These are phyloP conservation scores for Aquilaria sinensis DNA, from an alignment of 345 rosid genomes.

Conservation along the genomic window DNA sequence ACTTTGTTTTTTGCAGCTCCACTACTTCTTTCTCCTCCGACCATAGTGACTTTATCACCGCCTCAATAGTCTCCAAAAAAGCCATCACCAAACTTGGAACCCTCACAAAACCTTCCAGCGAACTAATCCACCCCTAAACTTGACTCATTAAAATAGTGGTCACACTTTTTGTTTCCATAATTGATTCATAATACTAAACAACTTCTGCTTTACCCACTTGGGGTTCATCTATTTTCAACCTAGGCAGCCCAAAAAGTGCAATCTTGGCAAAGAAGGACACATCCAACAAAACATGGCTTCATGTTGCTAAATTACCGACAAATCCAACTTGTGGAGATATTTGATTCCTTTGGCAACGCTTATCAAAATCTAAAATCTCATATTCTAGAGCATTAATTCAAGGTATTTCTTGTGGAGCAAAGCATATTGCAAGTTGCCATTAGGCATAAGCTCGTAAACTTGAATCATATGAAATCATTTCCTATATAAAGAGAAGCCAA, in stretches of 20 bases:
- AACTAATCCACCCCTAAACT: conserved; percentile 49
- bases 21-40: conserved; percentile 18
- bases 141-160: conserved; percentile 58
- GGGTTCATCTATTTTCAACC: conserved; percentile 45
- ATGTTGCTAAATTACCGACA: conserved; percentile 82
- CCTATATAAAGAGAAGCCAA: conserved; percentile 67
- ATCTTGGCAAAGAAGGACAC: conserved; percentile 57
- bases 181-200: conserved; percentile 59
- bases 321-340: conserved; percentile 62
- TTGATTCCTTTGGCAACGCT: conserved; percentile 24
- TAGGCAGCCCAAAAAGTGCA: conserved; percentile 83
- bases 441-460: conserved; percentile 77
- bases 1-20: too few species aligned
- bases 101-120: conserved; percentile 38
- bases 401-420: conserved; percentile 60
- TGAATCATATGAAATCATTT: conserved; percentile 61
- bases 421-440: conserved; percentile 85
- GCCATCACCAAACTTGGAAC: conserved; percentile 25
- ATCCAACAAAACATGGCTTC: conserved; percentile 79
- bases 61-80: conserved; percentile 39
- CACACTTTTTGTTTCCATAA: conserved; percentile 64
- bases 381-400: conserved; percentile 58
- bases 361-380: conserved; percentile 40
- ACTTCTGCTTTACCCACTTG: conserved; percentile 24
- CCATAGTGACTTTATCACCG: conserved; percentile 23